Conservation (phyloP, 1,284 basidiomycete genomes). For the Ganoderma sp. region DNA sequence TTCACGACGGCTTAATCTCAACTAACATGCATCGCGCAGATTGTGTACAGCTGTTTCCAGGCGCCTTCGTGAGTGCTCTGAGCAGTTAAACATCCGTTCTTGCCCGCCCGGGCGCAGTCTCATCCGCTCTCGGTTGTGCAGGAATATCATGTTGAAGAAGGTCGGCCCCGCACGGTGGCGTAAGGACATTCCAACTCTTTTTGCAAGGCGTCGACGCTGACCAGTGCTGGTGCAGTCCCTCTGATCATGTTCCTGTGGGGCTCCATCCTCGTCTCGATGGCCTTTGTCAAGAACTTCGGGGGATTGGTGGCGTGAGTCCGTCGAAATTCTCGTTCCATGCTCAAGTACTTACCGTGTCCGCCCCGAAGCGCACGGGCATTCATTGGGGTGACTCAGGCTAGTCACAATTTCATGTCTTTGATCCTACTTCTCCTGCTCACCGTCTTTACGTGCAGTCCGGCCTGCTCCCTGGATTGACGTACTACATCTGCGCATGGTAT, state of each 20-base stretch:
- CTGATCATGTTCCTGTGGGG: slow-evolving; percentile 28
- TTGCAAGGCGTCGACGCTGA: neutral
- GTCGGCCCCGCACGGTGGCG: slow-evolving; percentile 27
- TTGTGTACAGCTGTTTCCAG: slow-evolving; percentile 28
- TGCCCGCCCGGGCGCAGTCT: neutral
- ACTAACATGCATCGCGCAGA: slow-evolving; percentile 7
- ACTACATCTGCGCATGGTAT: slow-evolving; percentile 50
- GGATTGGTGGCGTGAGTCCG: slow-evolving; percentile 23
- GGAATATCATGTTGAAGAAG: slow-evolving; percentile 27
- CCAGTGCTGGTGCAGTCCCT: neutral
- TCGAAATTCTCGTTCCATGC: neutral
- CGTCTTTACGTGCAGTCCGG: slow-evolving; percentile 44
- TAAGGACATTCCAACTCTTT: slow-evolving; percentile 9
- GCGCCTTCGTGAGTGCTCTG: slow-evolving; percentile 24
- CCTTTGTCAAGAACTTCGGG: slow-evolving; percentile 26
- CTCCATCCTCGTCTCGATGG: slow-evolving; percentile 22
- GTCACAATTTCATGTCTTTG: neutral
- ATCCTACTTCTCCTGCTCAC: slow-evolving; percentile 45
- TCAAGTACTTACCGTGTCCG: neutral
- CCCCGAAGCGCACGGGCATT: slow-evolving; percentile 14
- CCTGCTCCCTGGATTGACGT: slow-evolving; percentile 63
- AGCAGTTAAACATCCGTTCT: neutral
- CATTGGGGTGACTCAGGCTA: slow-evolving; percentile 15
- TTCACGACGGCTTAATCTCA: neutral
- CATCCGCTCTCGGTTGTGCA: neutral